These are phyloP conservation scores for Agastache rugosa DNA, from an alignment of 257 asterid species.

Conservation along the genomic window DNA sequence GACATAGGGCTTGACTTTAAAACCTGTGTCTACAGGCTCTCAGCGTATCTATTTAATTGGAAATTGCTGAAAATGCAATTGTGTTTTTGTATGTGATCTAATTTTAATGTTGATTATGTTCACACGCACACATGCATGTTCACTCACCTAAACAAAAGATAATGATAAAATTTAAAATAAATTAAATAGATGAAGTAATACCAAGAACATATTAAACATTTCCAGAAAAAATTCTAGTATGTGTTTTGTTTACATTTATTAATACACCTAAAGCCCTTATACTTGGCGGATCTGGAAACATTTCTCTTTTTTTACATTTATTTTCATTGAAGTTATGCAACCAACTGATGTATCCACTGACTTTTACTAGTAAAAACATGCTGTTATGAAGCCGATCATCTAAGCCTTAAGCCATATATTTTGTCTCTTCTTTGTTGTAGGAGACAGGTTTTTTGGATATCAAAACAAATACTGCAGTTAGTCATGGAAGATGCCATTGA, in stretches of 20 bases:
- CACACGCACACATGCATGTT: neutral
- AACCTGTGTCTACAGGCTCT: neutral
- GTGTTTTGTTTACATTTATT: no score
- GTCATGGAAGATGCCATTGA: slow-evolving; percentile 99
- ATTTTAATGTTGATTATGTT: neutral
- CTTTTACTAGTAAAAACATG: slow-evolving; percentile 23
- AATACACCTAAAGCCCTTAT: no score
- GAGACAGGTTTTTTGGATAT: slow-evolving; percentile 99
- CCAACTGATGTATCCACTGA: slow-evolving; percentile 16
- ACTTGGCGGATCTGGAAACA: neutral
- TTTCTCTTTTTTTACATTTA: neutral
- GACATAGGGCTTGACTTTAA: neutral
- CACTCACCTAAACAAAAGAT: neutral
- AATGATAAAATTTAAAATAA: neutral
- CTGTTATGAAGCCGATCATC: slow-evolving; percentile 28
- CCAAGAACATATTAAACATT: neutral
- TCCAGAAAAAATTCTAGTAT: neutral
- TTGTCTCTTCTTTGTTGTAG: slow-evolving; percentile 50
- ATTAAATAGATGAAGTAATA: neutral
- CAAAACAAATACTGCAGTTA: slow-evolving; percentile 95
- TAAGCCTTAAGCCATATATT: slow-evolving; percentile 27
- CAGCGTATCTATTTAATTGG: neutral
- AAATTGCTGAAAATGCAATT: no score
- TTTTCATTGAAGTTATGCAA: neutral
- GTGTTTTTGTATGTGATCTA: neutral